Evolutionary conservation across 352 stramenopile genomes (phyloP).

Genomic region (Aphanomyces cochlioides): DNA sequence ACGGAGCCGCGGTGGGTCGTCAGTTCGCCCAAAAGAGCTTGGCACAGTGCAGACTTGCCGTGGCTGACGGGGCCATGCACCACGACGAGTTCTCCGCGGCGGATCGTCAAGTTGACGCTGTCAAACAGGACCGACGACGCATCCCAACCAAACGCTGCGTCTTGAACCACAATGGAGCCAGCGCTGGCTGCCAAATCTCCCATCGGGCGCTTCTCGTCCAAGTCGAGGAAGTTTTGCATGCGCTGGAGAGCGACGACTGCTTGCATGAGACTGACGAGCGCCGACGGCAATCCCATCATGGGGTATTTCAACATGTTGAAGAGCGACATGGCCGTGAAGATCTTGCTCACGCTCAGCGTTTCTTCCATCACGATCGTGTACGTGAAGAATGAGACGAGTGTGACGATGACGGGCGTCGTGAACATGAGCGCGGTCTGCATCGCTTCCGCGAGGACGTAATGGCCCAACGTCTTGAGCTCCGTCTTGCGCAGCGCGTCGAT

Average conservation of each 20-base stretch:
- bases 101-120: constrained; percentile 32
- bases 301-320: constrained; percentile 97
- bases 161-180: constrained; percentile 40
- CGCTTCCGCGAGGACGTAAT: constrained; percentile 53
- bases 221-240: constrained; percentile 47
- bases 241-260: constrained; percentile 70
- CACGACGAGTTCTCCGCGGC: background rate
- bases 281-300: constrained; percentile 93
- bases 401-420: constrained; percentile 90
- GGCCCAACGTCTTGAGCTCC: constrained; percentile 74
- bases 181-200: constrained; percentile 56
- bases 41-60: constrained; percentile 15
- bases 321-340: constrained; percentile 91
- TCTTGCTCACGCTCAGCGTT: constrained; percentile 86
- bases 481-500: constrained; percentile 50
- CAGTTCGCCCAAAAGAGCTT: constrained; percentile 16
- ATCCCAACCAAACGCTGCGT: constrained; percentile 68
- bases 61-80: constrained; percentile 4
- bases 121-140: constrained; percentile 1
- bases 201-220: constrained; percentile 65
- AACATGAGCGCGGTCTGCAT: constrained; percentile 62
- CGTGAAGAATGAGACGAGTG: constrained; percentile 83
- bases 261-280: constrained; percentile 94
- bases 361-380: constrained; percentile 78
- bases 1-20: background rate